Evolutionary conservation across 108 stramenopile species (phyloP).

Genomic region (Asterionellopsis glacialis): DNA sequence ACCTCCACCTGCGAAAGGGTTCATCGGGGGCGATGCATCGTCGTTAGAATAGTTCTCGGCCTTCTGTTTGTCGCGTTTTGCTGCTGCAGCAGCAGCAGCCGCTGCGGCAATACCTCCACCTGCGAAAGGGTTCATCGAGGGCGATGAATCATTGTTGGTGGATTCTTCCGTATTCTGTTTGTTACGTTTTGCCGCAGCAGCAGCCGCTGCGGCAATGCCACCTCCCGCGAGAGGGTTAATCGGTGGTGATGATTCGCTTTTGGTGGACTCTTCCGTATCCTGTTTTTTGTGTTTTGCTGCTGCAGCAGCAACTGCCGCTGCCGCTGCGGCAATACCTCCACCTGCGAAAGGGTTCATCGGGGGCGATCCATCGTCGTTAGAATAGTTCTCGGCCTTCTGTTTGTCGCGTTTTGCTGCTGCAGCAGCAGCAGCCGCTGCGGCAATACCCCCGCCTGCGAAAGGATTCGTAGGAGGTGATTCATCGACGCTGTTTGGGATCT

Average conservation of each 20-base stretch:
- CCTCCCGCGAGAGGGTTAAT: not conserved
- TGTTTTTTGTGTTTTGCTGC: not conserved
- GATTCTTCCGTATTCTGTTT: slow-evolving; percentile 1
- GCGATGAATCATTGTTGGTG: not conserved
- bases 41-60: not conserved
- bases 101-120: slow-evolving; percentile 10
- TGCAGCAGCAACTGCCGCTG: slow-evolving; percentile 2
- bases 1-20: slow-evolving; percentile 8
- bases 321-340: slow-evolving; percentile 21
- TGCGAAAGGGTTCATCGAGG: not conserved
- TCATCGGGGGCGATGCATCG: too few relatives aligned
- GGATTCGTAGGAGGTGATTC: not conserved
- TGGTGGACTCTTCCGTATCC: not conserved
- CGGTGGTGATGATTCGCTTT: not conserved
- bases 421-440: slow-evolving; percentile 15
- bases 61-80: slow-evolving; percentile 5
- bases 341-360: not conserved
- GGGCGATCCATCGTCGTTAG: not conserved
- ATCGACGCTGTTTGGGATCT: not conserved
- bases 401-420: slow-evolving; percentile 14
- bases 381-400: not conserved
- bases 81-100: slow-evolving; percentile 11
- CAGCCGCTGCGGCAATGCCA: slow-evolving; percentile 12
- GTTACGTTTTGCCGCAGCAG: slow-evolving; percentile 10
- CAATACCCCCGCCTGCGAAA: slow-evolving; percentile 21